Conservation (phyloP, 2,329 filamentous ascomycete species). For the Didymella pomorum region DNA sequence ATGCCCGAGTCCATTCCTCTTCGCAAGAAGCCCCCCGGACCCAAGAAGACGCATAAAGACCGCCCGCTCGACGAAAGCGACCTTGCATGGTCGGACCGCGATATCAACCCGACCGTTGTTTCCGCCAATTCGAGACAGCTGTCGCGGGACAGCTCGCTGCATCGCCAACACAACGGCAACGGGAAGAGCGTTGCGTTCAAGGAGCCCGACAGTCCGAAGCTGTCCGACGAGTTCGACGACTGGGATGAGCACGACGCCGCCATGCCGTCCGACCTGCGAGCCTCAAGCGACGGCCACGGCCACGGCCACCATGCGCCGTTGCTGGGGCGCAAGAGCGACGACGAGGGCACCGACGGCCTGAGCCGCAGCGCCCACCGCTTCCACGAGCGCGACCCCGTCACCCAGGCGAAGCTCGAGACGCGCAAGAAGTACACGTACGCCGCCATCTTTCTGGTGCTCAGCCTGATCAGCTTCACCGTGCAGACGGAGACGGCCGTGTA, state of each 20-base stretch:
- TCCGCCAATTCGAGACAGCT: not conserved
- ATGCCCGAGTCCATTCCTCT: conserved; percentile 51
- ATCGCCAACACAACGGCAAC: not conserved
- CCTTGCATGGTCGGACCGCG: conserved; percentile 23
- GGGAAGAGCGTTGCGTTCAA: not conserved
- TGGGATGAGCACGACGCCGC: conserved; percentile 56
- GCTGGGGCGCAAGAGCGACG: conserved; percentile 54
- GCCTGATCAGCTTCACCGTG: conserved; percentile 85
- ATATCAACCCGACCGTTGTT: conserved; percentile 29
- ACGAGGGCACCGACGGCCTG: conserved; percentile 48
- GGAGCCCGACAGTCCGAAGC: conserved; percentile 19
- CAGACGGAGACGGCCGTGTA: conserved; percentile 97
- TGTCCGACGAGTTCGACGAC: conserved; percentile 53
- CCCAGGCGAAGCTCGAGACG: conserved; percentile 69
- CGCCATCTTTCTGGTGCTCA: conserved; percentile 80
- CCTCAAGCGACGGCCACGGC: conserved; percentile 49
- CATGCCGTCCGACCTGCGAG: conserved; percentile 61
- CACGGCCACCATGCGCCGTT: conserved; percentile 59
- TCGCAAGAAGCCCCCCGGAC: conserved; percentile 35
- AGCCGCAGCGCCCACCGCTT: conserved; percentile 61
- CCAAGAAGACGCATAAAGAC: conserved; percentile 9
- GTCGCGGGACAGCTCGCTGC: no score
- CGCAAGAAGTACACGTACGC: conserved; percentile 88
- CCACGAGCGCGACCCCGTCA: conserved; percentile 78
- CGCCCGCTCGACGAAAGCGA: conserved; percentile 24